Evolutionary conservation across 805 yeast species (phyloP).

Genomic region (Kregervanrija delftensis): DNA sequence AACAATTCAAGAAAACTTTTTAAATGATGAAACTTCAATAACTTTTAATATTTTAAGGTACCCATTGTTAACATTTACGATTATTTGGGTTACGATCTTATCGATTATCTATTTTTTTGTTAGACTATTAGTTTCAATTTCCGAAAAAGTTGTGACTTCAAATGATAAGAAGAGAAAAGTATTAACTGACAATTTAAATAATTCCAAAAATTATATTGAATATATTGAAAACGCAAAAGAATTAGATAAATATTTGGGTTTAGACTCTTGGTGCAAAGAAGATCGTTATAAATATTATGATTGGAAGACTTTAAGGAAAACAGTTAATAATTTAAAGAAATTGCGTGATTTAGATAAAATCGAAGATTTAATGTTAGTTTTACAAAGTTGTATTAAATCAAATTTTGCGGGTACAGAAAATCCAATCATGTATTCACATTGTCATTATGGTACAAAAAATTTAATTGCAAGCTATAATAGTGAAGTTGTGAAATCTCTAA

Average conservation of each 20-base stretch:
- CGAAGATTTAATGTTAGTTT: conserved; percentile 44
- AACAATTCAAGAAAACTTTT: conserved; percentile 6
- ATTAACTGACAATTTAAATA: conserved; percentile 43
- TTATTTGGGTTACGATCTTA: conserved; percentile 48
- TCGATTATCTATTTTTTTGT: conserved; percentile 43
- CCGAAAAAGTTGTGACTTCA: conserved; percentile 46
- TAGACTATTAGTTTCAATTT: conserved; percentile 54
- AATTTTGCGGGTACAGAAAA: conserved; percentile 79
- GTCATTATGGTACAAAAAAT: conserved; percentile 68
- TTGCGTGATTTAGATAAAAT: conserved; percentile 27
- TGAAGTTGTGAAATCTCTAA: conserved; percentile 44
- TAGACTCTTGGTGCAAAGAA: conserved; percentile 58
- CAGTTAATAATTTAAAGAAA: conserved; percentile 35
- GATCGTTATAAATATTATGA: conserved; percentile 64
- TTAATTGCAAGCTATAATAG: conserved; percentile 48
- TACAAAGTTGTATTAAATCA: conserved; percentile 62
- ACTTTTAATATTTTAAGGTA: conserved; percentile 50
- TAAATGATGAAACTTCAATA: conserved; percentile 16
- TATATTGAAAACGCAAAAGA: conserved; percentile 55
- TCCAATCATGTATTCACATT: conserved; percentile 61
- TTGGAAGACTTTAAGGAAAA: conserved; percentile 47
- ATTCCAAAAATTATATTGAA: conserved; percentile 46
- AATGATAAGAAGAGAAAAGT: conserved; percentile 53
- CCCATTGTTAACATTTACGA: conserved; percentile 51
- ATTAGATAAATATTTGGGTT: conserved; percentile 50